Percentiles rank a stretch among this genome's conserved stretches.
phyloP scores from a whole-genome alignment of 177 flowering plant genomes.

The Telopea speciosissima region DNA sequence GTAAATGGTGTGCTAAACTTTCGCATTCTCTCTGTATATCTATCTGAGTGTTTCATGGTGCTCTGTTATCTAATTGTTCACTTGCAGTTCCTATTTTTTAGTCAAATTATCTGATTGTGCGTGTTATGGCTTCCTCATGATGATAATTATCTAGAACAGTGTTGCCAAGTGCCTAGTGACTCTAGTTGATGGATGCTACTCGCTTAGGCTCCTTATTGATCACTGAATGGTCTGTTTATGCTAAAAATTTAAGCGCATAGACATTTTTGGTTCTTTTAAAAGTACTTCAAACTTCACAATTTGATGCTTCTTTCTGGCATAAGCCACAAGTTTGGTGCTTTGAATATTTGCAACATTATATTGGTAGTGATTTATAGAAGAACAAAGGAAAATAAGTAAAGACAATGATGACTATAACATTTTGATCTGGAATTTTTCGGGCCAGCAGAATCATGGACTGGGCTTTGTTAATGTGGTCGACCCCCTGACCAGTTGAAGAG shows the following conservation, averaged over 20 bases:
- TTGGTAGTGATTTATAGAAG: too few relatives aligned
- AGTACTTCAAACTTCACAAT: neutral
- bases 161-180: neutral
- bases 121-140: neutral
- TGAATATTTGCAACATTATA: too few relatives aligned
- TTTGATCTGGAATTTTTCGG: too few relatives aligned
- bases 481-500: too few relatives aligned
- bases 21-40: neutral
- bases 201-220: neutral
- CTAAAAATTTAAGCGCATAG: neutral
- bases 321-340: too few relatives aligned
- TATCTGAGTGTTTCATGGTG: neutral
- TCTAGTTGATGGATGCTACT: neutral
- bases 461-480: too few relatives aligned
- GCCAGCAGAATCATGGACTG: too few relatives aligned
- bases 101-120: neutral
- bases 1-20: neutral
- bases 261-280: too few relatives aligned
- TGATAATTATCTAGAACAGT: neutral
- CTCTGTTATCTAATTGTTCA: neutral
- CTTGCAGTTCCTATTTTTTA: neutral
- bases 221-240: neutral
- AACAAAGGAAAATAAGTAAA: too few relatives aligned
- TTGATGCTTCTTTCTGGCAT: too few relatives aligned
- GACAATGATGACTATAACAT: too few relatives aligned